A percentile compares a stretch with the other conserved stretches of the same genome.
phyloP scores from a whole-genome alignment of 148 eudicot genomes.

The Rhododendron williamsianum region DNA sequence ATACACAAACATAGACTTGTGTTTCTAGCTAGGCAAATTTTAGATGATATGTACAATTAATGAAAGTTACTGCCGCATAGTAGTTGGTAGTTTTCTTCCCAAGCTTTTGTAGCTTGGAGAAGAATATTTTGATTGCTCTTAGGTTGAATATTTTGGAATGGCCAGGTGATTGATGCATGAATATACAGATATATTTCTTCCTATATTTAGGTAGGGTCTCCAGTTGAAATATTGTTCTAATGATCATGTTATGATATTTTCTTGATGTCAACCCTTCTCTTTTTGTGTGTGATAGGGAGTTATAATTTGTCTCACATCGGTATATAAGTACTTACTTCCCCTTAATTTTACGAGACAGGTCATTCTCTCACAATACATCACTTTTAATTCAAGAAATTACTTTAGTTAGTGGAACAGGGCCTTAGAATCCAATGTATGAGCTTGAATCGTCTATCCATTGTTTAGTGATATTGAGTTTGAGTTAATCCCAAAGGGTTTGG shows the following conservation, averaged over 20 bases:
- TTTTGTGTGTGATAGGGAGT: not conserved
- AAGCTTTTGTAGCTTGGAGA: slow-evolving; percentile 12
- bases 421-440: not conserved
- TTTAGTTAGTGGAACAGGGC: no score
- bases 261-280: not conserved
- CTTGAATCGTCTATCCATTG: not conserved
- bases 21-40: not conserved
- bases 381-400: no score
- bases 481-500: no score
- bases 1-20: not conserved
- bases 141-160: not conserved
- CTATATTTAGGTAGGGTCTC: slow-evolving; percentile 10
- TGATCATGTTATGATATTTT: not conserved
- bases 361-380: no score
- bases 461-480: no score
- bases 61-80: slow-evolving; percentile 13
- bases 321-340: not conserved
- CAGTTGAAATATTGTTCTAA: not conserved
- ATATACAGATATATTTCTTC: slow-evolving; percentile 1
- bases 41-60: not conserved
- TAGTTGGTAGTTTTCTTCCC: slow-evolving; percentile 6
- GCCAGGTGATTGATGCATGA: slow-evolving; percentile 12
- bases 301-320: not conserved
- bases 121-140: slow-evolving; percentile 7
- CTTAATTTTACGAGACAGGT: no score